These are phyloP conservation scores for Hyaloscypha hepaticicola DNA, from an alignment of 495 filamentous ascomycete species.

Conservation along the genomic window DNA sequence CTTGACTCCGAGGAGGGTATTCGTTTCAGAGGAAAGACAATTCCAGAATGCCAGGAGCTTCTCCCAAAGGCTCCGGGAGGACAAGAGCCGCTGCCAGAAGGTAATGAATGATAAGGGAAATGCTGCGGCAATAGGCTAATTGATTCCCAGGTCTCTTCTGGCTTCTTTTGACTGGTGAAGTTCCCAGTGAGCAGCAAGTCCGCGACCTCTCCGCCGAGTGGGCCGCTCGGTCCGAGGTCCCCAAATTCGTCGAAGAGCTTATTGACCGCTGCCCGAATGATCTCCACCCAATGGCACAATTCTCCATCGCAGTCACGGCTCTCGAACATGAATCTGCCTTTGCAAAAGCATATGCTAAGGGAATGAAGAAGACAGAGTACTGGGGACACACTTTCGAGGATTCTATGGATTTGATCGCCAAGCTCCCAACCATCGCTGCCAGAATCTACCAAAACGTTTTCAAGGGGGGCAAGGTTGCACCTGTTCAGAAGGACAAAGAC, in stretches of 20 bases:
- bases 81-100: conserved; percentile 94
- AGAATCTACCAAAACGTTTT: conserved; percentile 99
- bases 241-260: conserved; percentile 96
- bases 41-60: conserved; percentile 95
- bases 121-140: conserved; percentile 4
- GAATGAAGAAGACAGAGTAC: conserved; percentile 98
- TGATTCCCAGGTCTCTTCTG: conserved; percentile 81
- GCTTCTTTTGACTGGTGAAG: conserved; percentile 96
- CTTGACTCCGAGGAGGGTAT: conserved; percentile 98
- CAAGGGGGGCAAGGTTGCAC: conserved; percentile 97
- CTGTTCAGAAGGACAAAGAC: conserved; percentile 97
- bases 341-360: conserved; percentile 96
- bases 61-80: conserved; percentile 96
- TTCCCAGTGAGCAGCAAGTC: conserved; percentile 96
- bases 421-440: conserved; percentile 95
- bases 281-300: conserved; percentile 99
- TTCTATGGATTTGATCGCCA: conserved; percentile 99
- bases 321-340: conserved; percentile 98
- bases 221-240: conserved; percentile 94
- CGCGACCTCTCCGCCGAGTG: conserved; percentile 96
- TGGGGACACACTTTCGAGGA: conserved; percentile 99
- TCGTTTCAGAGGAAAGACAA: conserved; percentile 97
- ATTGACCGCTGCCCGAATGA: conserved; percentile 98
- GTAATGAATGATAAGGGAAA: conserved; percentile 39
- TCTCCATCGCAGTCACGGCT: conserved; percentile 95